These are phyloP conservation scores for Actinomortierella ambigua DNA, from an alignment of 371 early-diverging fungal species.

Conservation along the genomic window DNA sequence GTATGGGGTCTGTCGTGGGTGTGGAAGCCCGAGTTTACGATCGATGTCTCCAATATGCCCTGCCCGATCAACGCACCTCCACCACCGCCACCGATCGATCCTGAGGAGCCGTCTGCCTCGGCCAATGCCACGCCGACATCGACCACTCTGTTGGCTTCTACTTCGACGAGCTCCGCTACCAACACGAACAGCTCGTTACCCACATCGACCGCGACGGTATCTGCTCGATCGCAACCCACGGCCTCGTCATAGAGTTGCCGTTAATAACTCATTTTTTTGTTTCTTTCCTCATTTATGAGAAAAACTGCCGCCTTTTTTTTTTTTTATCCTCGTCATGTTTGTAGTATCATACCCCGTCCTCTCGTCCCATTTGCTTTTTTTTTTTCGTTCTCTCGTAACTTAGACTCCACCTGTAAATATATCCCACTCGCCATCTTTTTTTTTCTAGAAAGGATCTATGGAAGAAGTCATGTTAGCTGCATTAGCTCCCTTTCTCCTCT, in stretches of 20 bases:
- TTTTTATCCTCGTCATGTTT: neutral
- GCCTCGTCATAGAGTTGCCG: neutral
- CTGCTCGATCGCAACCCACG: neutral
- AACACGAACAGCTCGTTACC: too few relatives aligned
- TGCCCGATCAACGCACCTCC: conserved; percentile 26
- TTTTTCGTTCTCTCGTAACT: neutral
- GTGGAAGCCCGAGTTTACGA: conserved; percentile 30
- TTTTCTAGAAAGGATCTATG: neutral
- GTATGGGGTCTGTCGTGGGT: conserved; percentile 39
- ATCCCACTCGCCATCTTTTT: neutral
- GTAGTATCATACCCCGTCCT: neutral
- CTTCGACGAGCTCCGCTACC: conserved; percentile 1
- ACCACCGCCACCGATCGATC: neutral
- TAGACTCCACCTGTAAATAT: neutral
- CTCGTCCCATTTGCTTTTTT: conserved; percentile 1
- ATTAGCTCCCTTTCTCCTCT: too few relatives aligned
- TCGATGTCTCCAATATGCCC: conserved; percentile 20
- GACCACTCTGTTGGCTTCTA: conserved; percentile 3
- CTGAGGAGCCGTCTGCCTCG: conserved; percentile 2
- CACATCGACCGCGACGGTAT: too few relatives aligned
- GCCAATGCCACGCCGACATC: conserved; percentile 11
- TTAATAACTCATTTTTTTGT: neutral
- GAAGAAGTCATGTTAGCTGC: too few relatives aligned
- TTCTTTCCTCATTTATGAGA: neutral
- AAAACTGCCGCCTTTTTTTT: neutral